phyloP scores from a whole-genome alignment of 345 rosid species.

The Hypericum androsaemum region DNA sequence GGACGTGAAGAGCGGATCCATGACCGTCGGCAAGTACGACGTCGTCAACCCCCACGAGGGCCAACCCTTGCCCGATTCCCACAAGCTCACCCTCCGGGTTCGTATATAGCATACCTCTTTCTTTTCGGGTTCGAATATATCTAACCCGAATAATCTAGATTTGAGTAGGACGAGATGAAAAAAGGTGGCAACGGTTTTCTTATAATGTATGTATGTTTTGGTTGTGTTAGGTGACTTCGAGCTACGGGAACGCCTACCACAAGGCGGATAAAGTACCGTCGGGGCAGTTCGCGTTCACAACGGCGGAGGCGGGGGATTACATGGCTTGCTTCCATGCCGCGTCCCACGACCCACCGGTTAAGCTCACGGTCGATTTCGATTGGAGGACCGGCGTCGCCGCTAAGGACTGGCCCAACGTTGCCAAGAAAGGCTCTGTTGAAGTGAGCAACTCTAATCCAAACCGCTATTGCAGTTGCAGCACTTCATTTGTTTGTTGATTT shows the following conservation, averaged over 20 bases:
- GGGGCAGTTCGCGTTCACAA: constrained; percentile 84
- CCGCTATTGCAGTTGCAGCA: neutral
- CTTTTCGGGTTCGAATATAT: too few species aligned
- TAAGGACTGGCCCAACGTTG: constrained; percentile 71
- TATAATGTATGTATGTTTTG: neutral
- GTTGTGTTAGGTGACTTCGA: constrained; percentile 58
- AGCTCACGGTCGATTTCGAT: constrained; percentile 64
- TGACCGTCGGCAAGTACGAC: constrained; percentile 85
- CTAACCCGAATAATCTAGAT: too few species aligned
- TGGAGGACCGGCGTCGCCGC: constrained; percentile 82
- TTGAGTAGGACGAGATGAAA: too few species aligned
- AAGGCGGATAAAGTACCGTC: constrained; percentile 50
- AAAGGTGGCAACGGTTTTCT: neutral
- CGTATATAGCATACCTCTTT: too few species aligned
- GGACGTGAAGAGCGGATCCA: constrained; percentile 68
- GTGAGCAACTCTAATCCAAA: constrained; percentile 31
- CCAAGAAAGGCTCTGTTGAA: constrained; percentile 83
- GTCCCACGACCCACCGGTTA: constrained; percentile 45
- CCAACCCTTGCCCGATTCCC: constrained; percentile 63
- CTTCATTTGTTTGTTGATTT: neutral
- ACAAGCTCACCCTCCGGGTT: constrained; percentile 69
- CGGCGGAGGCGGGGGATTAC: constrained; percentile 76
- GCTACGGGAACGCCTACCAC: constrained; percentile 62
- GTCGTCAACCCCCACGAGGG: constrained; percentile 58
- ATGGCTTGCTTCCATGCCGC: constrained; percentile 66